A percentile compares a stretch with the other conserved stretches of the same genome.
Evolutionary conservation across 768 basidiomycete genomes (phyloP).

Genomic region (Filobasidium floriforme): DNA sequence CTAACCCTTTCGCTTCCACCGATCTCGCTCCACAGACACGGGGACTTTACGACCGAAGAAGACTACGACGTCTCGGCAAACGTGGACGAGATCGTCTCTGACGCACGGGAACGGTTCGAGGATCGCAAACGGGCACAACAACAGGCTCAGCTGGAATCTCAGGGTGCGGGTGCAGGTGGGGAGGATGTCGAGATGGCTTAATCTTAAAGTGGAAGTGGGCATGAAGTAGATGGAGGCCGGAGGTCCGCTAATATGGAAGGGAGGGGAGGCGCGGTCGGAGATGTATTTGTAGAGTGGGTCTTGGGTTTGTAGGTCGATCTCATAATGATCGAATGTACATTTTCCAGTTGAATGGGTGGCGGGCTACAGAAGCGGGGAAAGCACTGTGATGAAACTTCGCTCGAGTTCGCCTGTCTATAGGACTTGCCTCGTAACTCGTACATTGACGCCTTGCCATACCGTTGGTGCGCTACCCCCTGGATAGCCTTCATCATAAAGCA

Average conservation of each 20-base stretch:
- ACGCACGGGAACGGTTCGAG: not conserved
- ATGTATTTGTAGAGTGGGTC: not conserved
- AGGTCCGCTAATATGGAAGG: not conserved
- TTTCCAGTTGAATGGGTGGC: no score
- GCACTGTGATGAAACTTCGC: no score
- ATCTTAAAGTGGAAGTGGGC: not conserved
- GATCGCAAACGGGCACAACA: not conserved
- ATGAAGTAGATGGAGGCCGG: no score
- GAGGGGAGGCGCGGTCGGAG: not conserved
- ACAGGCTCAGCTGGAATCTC: not conserved
- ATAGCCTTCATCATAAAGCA: no score
- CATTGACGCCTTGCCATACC: no score
- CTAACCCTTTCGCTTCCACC: no score
- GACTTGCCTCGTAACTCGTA: no score
- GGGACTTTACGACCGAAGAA: constrained; percentile 1
- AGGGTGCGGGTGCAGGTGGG: constrained; percentile 2
- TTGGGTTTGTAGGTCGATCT: not conserved
- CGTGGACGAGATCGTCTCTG: constrained; percentile 1
- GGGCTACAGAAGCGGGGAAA: no score
- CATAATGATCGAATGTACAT: not conserved
- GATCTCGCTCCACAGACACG: not conserved
- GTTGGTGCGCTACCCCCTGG: no score
- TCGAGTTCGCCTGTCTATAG: no score
- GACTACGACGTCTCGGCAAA: not conserved
- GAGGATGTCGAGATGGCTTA: constrained; percentile 3